Percentiles rank a stretch among this genome's conserved stretches.
Evolutionary conservation across 768 basidiomycete genomes (phyloP).

Genomic region (Postia placenta): DNA sequence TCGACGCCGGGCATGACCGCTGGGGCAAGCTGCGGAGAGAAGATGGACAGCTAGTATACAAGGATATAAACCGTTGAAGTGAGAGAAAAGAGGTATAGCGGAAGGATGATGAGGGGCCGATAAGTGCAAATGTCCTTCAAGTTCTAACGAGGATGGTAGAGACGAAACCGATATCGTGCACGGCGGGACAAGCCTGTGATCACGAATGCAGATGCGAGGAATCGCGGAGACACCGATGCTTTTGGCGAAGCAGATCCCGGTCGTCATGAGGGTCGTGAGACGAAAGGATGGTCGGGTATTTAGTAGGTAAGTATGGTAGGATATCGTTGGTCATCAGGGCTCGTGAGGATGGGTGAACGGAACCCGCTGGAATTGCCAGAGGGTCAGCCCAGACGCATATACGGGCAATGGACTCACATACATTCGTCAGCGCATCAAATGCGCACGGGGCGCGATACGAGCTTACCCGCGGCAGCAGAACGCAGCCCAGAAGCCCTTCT

Average conservation of each 20-base stretch:
- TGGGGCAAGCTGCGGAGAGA: not conserved
- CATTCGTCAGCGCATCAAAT: conserved; percentile 14
- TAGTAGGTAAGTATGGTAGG: not conserved
- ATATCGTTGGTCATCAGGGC: not conserved
- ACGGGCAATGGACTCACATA: conserved; percentile 10
- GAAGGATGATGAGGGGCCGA: not conserved
- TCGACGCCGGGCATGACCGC: not conserved
- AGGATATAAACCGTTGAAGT: not conserved
- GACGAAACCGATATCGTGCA: not conserved
- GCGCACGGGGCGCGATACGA: conserved; percentile 12
- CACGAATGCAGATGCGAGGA: not conserved
- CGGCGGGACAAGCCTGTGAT: not conserved
- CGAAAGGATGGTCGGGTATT: not conserved
- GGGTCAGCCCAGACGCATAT: not conserved
- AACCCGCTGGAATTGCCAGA: not conserved
- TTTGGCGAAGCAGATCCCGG: not conserved
- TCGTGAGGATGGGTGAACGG: not conserved
- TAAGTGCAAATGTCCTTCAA: not conserved
- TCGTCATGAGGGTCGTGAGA: not conserved
- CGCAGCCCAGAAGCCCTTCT: conserved; percentile 55
- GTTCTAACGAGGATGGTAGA: not conserved
- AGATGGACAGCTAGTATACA: not conserved
- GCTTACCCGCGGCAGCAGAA: conserved; percentile 64
- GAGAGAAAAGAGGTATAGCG: not conserved
- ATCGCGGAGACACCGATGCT: not conserved